phyloP scores from a whole-genome alignment of 2,329 filamentous ascomycete species.

The Tolypocladium endophyticum region DNA sequence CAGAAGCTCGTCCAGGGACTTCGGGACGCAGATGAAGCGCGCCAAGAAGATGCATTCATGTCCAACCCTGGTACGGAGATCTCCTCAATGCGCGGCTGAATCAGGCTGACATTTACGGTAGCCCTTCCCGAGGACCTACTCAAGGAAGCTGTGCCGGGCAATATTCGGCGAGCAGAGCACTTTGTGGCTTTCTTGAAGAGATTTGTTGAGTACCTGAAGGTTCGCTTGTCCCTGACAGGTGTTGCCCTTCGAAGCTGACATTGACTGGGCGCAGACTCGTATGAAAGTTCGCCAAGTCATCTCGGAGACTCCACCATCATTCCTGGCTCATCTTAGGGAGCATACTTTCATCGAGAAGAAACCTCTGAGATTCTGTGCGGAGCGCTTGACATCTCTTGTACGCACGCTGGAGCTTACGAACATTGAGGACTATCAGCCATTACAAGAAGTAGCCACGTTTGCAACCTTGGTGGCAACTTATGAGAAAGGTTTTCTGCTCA shows the following conservation, averaged over 20 bases:
- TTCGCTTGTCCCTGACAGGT: slow-evolving; percentile 9
- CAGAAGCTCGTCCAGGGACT: slow-evolving; percentile 89
- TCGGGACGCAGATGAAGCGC: slow-evolving; percentile 75
- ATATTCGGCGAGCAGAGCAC: slow-evolving; percentile 90
- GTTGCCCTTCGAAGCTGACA: neutral
- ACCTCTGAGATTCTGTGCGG: slow-evolving; percentile 85
- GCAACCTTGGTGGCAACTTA: slow-evolving; percentile 94
- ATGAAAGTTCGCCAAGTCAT: slow-evolving; percentile 99
- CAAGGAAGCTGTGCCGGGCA: slow-evolving; percentile 91
- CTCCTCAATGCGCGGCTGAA: neutral
- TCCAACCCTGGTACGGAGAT: slow-evolving; percentile 60
- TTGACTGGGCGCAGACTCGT: slow-evolving; percentile 48
- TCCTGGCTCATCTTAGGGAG: slow-evolving; percentile 84
- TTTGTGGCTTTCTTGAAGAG: slow-evolving; percentile 91
- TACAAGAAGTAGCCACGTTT: slow-evolving; percentile 96
- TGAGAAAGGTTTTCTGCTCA: slow-evolving; percentile 90
- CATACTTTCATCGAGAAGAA: slow-evolving; percentile 98
- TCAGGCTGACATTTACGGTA: slow-evolving; percentile 14
- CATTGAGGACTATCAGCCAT: slow-evolving; percentile 92
- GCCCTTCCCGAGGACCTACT: slow-evolving; percentile 87
- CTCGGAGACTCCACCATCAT: slow-evolving; percentile 91
- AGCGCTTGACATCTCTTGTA: slow-evolving; percentile 87
- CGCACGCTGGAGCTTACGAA: slow-evolving; percentile 92
- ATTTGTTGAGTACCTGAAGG: slow-evolving; percentile 94
- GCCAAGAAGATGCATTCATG: slow-evolving; percentile 95